Conservation (phyloP, 441 rosid species). For the Hura crepitans region DNA sequence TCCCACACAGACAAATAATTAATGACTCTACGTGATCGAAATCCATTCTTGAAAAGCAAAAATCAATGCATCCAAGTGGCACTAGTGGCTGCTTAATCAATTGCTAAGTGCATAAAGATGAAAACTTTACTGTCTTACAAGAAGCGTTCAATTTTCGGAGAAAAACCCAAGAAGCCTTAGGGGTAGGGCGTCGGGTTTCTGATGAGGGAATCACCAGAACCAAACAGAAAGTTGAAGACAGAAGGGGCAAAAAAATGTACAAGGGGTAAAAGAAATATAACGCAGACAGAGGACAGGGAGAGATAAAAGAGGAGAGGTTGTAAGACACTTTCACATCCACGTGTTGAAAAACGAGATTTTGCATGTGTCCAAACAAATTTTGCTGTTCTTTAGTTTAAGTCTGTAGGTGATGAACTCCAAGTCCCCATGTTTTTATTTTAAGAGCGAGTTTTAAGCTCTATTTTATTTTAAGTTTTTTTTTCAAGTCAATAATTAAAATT, state of each 20-base stretch:
- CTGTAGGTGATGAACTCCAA: too few relatives aligned
- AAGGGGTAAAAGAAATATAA: too few relatives aligned
- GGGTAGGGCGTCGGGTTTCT: slow-evolving; percentile 1
- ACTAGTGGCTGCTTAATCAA: neutral
- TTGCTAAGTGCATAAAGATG: neutral
- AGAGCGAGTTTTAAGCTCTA: too few relatives aligned
- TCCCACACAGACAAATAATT: neutral
- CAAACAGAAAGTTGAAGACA: slow-evolving; percentile 7
- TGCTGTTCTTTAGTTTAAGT: neutral
- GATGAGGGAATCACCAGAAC: slow-evolving; percentile 23
- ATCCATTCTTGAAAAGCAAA: neutral
- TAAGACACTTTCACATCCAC: slow-evolving; percentile 15
- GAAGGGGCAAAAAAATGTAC: neutral
- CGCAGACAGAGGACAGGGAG: neutral
- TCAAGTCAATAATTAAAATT: too few relatives aligned
- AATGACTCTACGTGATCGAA: neutral
- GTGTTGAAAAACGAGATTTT: neutral
- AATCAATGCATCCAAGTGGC: neutral
- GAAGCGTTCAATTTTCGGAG: neutral
- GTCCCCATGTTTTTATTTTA: too few relatives aligned
- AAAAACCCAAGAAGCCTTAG: slow-evolving; percentile 1
- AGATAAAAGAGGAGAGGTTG: neutral
- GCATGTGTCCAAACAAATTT: neutral
- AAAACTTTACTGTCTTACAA: slow-evolving; percentile 24
- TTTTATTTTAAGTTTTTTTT: too few relatives aligned